Evolutionary conservation across 2,329 filamentous ascomycete genomes (phyloP), one percentile per base, ranked within the genome.

Genomic region (Botrytis cinerea): DNA sequence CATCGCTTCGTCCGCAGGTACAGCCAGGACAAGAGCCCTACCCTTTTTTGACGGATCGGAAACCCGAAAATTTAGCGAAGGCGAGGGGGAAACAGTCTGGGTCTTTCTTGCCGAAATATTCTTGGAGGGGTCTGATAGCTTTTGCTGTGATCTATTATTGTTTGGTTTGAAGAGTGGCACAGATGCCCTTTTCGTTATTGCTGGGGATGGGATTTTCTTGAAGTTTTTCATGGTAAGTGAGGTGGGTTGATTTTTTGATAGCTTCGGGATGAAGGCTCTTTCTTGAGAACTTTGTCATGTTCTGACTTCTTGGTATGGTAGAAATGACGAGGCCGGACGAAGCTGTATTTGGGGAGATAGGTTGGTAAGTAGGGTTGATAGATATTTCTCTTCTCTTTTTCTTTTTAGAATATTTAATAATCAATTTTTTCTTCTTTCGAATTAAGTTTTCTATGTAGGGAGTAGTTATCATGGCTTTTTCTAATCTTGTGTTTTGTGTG

Each of bases 281-380:
- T n/a, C 4, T 22, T 4, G 16, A 4, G 61, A 12, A 7, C 2
- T 4, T 8, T 3, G n/a, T 46, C 1, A 22, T 12, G 16, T 12
- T 20, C 1, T 18, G 2, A 8, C 0, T 46, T 45, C 2, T 63
- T n/a, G 38, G 25, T 18, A 14, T 1, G 6, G 1, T 43, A 7
- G 16, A 3, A 18, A 28, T 35, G 9, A 46, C 8, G 14, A 16
- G 8, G 8, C 7, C 38, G 18, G 18, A 7, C 10, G 43, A 64
- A 54, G 46, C 18, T 40, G 28, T 9, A 14, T 14, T 54, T 28
- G 9, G 35, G 64, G 4, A 67, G 46, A 35, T 67, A 54, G 64
- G 25, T 62, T n/a, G 4, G 5, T 54, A 32, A 9, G 35, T 28
- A 54, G 35, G 46, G 57, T 4, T 12, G 48, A 43, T 54, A 14